Base-by-base conservation (phyloP, 345 rosid species). In the Luvunga scandens region DNA sequence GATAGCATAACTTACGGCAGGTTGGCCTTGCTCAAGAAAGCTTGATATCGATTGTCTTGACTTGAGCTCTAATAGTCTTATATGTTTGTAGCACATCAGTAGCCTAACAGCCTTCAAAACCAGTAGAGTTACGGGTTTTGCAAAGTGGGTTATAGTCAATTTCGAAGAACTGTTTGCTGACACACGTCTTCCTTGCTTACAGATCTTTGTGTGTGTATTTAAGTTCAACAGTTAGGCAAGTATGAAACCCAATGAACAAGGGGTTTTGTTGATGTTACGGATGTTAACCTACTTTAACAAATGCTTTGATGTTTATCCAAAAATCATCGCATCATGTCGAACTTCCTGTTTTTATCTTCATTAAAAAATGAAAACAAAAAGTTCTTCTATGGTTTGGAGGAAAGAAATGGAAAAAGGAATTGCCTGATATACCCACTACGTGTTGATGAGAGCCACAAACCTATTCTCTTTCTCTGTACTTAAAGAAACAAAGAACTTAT, bases 21-120 rank as follows among this genome's bases (percentile, higher is more conserved):
- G 71, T 36, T 45, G 42, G 9, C 28, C 38, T 76, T 65, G 75
- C 34, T 78, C 36, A 57, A 55, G 68, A 22, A 81, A 57, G 56
- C 25, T 64, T 12, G 42, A 36, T 48, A 62, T 13, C 19, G 8
- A 72, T 57, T 19, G 9, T 42, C 42, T n/a, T 34, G 28, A 38
- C 31, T 36, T 34, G n/a, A 38, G 55, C 38, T 38, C 69, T 68
- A 73, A 61, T 60, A 33, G 64, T 27, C 18, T 78, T 14, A 48
- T 66, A 42, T 69, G 61, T 79, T 59, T 80, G 55, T 80, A 67
- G 75, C 59, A 50, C 31, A 72, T 81, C 82, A 75, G 25, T 67
- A 12, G 62, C 65, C 55, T 70, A 71, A 75, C 80, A 80, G 60
- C 75, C 33, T 71, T 71, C 42, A 69, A 30, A 33, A 48, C 34